These are phyloP conservation scores for Trichoderma endophyticum DNA, from an alignment of 2,329 filamentous ascomycete genomes.

Conservation along the genomic window DNA sequence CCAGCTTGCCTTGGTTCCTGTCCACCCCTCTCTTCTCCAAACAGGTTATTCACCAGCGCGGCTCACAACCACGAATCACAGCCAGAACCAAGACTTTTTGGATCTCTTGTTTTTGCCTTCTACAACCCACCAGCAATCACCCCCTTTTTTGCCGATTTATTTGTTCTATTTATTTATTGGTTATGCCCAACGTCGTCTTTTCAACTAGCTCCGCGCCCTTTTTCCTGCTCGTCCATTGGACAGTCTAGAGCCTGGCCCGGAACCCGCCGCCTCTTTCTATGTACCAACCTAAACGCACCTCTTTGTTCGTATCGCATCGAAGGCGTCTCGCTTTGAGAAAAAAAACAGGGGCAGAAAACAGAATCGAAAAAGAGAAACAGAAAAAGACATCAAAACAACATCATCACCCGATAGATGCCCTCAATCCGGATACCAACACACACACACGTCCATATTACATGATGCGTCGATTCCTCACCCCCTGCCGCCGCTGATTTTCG, in stretches of 20 bases:
- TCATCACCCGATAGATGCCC: not conserved
- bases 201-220: not conserved
- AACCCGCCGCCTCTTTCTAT: not conserved
- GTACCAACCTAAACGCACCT: not conserved
- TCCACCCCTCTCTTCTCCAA: not conserved
- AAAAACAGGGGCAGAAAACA: not conserved
- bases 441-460: not conserved
- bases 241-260: not conserved
- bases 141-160: not conserved
- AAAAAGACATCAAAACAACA: not conserved
- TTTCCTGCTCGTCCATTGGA: not conserved
- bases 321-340: not conserved
- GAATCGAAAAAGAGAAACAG: not conserved
- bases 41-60: not conserved
- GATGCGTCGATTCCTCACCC: not conserved
- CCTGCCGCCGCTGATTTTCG: not conserved
- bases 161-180: not conserved
- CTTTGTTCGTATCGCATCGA: slow-evolving; percentile 9
- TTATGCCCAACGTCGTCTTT: not conserved
- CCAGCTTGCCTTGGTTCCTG: not conserved
- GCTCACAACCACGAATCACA: not conserved
- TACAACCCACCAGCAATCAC: not conserved
- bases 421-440: not conserved
- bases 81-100: not conserved
- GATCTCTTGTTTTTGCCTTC: not conserved